phyloP scores from a whole-genome alignment of 2,329 filamentous ascomycete species.

The Penicillium sp. region DNA sequence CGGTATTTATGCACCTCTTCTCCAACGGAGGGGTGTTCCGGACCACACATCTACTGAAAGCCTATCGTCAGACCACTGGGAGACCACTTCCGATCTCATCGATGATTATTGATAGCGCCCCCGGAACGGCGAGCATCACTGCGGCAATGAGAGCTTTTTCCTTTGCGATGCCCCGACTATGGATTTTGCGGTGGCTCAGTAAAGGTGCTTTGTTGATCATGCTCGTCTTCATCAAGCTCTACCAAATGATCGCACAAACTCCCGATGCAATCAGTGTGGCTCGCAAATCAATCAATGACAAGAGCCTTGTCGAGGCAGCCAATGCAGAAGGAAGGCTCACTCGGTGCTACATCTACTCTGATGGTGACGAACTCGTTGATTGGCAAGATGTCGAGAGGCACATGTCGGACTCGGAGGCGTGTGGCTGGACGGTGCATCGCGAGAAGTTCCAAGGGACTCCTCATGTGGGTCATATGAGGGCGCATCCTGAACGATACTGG shows the following conservation, averaged over 20 bases:
- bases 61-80: constrained; percentile 32
- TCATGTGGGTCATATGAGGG: constrained; percentile 39
- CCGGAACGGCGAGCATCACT: constrained; percentile 31
- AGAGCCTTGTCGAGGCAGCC: constrained; percentile 13
- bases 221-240: constrained; percentile 17
- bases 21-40: constrained; percentile 46
- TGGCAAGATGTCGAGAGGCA: constrained; percentile 35
- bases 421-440: constrained; percentile 28
- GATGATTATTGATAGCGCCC: constrained; percentile 43
- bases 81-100: constrained; percentile 35
- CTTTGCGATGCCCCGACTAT: constrained; percentile 29
- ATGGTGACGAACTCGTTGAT: constrained; percentile 33
- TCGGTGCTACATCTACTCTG: constrained; percentile 39
- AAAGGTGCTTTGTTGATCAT: constrained; percentile 21
- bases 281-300: constrained; percentile 29
- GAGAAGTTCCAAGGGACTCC: constrained; percentile 33
- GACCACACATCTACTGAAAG: constrained; percentile 32
- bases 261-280: constrained; percentile 25
- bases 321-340: constrained; percentile 6
- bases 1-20: constrained; percentile 44
- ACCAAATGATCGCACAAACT: constrained; percentile 14
- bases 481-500: constrained; percentile 37
- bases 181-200: constrained; percentile 26
- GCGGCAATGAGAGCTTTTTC: constrained; percentile 30
- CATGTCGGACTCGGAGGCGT: constrained; percentile 27